Base-by-base conservation (phyloP, 306 rosid genomes). In the Echinosophora koreensis region DNA sequence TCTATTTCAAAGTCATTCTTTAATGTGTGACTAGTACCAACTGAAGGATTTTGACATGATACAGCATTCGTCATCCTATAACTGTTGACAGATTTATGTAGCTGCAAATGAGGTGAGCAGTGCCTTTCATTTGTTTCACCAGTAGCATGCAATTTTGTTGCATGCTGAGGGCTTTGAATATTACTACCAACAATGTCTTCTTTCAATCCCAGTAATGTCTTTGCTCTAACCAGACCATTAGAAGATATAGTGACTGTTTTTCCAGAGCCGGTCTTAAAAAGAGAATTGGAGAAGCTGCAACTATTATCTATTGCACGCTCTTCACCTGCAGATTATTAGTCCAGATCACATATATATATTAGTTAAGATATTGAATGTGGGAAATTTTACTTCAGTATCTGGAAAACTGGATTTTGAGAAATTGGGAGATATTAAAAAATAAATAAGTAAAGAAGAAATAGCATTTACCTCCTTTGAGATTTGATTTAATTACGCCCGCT, bases 211-310 rank as follows among this genome's bases (percentile, higher is more conserved):
- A 92, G 85, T 60, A 94, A 77, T 11, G 89, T 65, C 87, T 90
- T 94, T 14, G 98, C 98, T 81, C 89, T 81, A 39, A 80, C 67
- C 15, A 94, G 69, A 77, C 93, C 90, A 4, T 72, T 81, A 15
- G 97, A 69, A 78, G 97, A 90, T 77, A 94, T 81, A 47, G 85
- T 84, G 39, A 92, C 98, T 54, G 15, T 42, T 82, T 87, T 94
- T 62, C 98, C 95, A 8, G 98, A 88, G 5, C 89, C 96, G 1
- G 97, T 94, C 76, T 77, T 88, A 62, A 92, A 94, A 77, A 90
- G 86, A 38, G 95, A 90, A 85, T 89, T 87, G 32, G 93, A 73
- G 69, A 89, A 85, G 69, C 69, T 71, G 76, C 65, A 73, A 77
- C 55, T 66, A 67, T 76, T 67, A 69, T 69, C 87, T 8, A 42